Conservation (phyloP, 164 flowering plant genomes). For the Nymphaea colorata region DNA sequence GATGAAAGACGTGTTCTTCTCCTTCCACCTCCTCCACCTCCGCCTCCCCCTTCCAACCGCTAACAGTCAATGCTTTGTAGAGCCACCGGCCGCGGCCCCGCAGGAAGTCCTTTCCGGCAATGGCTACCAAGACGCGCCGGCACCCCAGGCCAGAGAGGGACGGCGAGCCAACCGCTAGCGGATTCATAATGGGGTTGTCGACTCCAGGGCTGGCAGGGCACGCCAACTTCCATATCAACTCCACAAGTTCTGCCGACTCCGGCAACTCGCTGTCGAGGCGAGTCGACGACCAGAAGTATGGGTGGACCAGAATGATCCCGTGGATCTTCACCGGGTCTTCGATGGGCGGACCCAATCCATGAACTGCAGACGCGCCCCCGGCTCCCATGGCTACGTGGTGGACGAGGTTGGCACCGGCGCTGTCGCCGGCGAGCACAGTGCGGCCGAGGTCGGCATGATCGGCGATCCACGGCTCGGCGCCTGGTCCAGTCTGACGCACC, state of each 20-base stretch:
- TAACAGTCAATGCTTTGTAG: constrained; percentile 25
- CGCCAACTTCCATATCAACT: constrained; percentile 29
- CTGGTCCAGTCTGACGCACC: constrained; percentile 14
- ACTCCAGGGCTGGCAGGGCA: constrained; percentile 31
- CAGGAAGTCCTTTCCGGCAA: constrained; percentile 42
- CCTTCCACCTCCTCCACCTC: constrained; percentile 39
- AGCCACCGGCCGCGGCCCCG: constrained; percentile 37
- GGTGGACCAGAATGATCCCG: constrained; percentile 13
- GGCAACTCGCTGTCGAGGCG: constrained; percentile 3
- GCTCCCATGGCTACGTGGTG: neutral
- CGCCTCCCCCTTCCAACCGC: constrained; percentile 38
- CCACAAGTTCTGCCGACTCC: constrained; percentile 12
- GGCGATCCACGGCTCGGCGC: neutral
- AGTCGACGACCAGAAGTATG: constrained; percentile 12
- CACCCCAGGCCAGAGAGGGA: constrained; percentile 23
- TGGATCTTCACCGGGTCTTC: constrained; percentile 1
- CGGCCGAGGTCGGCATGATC: neutral
- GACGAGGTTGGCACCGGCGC: neutral
- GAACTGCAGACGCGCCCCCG: neutral
- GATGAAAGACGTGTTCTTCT: constrained; percentile 41
- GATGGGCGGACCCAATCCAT: neutral
- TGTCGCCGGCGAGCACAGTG: neutral
- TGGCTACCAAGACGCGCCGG: constrained; percentile 24
- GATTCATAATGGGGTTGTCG: constrained; percentile 54
- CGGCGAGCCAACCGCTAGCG: constrained; percentile 29